Percentiles rank a stretch among this genome's conserved stretches.
phyloP scores from a whole-genome alignment of 768 basidiomycete species.

The Boletus rufocinnamomeus region DNA sequence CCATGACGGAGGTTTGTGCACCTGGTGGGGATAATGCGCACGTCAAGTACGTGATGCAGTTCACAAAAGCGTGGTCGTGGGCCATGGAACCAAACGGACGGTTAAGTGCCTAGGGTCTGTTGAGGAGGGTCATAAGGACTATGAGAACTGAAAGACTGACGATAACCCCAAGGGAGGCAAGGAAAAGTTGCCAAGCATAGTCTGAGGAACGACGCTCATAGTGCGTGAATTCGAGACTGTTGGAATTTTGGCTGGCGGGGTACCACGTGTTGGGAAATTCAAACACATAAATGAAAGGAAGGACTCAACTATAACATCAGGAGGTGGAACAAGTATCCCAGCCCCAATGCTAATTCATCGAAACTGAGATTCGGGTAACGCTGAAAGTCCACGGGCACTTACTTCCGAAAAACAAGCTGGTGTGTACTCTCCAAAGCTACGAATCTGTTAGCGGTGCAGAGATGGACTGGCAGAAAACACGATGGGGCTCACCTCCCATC shows the following conservation, averaged over 20 bases:
- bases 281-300: not conserved
- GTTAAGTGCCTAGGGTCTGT: constrained; percentile 48
- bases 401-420: constrained; percentile 77
- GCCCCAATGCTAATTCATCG: constrained; percentile 24
- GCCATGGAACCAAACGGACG: constrained; percentile 57
- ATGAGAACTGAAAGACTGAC: constrained; percentile 42
- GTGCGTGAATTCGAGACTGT: constrained; percentile 62
- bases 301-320: constrained; percentile 44
- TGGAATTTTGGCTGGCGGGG: constrained; percentile 57
- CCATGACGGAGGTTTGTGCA: constrained; percentile 72
- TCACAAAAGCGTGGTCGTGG: constrained; percentile 65
- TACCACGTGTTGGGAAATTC: not conserved
- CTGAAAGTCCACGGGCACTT: constrained; percentile 13
- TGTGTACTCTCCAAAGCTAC: constrained; percentile 73
- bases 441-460: not conserved
- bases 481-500: constrained; percentile 51
- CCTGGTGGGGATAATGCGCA: constrained; percentile 67
- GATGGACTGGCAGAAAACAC: not conserved
- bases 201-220: constrained; percentile 67
- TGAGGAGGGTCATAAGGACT: constrained; percentile 1
- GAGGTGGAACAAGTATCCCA: constrained; percentile 45
- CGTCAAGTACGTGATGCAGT: constrained; percentile 68
- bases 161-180: constrained; percentile 56
- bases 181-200: constrained; percentile 71
- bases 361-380: not conserved